phyloP scores from a whole-genome alignment of 116 monocot genomes.

The Posidonia oceanica region DNA sequence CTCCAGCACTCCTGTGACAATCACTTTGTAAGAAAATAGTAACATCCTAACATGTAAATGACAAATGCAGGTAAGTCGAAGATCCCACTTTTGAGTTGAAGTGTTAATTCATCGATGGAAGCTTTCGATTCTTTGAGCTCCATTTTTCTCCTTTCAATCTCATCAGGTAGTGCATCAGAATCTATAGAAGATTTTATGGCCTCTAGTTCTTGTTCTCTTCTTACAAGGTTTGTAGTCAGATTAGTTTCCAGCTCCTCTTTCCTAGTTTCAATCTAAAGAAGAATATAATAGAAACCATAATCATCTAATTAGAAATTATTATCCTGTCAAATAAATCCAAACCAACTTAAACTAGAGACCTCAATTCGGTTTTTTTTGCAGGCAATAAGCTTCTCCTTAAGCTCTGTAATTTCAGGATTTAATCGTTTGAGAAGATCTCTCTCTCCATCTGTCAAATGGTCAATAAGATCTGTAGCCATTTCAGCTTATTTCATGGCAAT shows the following conservation, averaged over 20 bases:
- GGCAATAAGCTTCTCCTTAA: constrained; percentile 80
- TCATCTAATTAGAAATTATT: constrained; percentile 19
- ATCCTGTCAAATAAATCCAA: neutral
- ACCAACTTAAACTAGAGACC: constrained; percentile 24
- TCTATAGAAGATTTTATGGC: constrained; percentile 55
- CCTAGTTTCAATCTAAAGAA: constrained; percentile 77
- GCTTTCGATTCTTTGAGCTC: too few species aligned
- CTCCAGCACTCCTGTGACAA: too few species aligned
- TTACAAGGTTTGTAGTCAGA: constrained; percentile 87
- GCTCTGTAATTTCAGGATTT: constrained; percentile 93
- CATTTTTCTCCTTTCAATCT: too few species aligned
- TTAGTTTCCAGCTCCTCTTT: constrained; percentile 95
- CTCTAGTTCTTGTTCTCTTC: constrained; percentile 78
- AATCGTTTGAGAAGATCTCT: constrained; percentile 62
- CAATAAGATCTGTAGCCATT: constrained; percentile 97
- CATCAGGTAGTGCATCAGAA: constrained; percentile 23
- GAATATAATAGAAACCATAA: neutral
- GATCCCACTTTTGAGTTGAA: too few species aligned
- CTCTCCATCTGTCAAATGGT: constrained; percentile 57
- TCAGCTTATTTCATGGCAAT: constrained; percentile 93
- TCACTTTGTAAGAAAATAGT: too few species aligned
- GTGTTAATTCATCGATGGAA: too few species aligned
- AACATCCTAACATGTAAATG: too few species aligned
- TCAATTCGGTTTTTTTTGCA: constrained; percentile 77
- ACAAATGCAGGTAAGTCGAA: too few species aligned